Evolutionary conservation across 2,329 filamentous ascomycete genomes (phyloP), one percentile per base, ranked within the genome.

Genomic region (Harringtonia aguacate): DNA sequence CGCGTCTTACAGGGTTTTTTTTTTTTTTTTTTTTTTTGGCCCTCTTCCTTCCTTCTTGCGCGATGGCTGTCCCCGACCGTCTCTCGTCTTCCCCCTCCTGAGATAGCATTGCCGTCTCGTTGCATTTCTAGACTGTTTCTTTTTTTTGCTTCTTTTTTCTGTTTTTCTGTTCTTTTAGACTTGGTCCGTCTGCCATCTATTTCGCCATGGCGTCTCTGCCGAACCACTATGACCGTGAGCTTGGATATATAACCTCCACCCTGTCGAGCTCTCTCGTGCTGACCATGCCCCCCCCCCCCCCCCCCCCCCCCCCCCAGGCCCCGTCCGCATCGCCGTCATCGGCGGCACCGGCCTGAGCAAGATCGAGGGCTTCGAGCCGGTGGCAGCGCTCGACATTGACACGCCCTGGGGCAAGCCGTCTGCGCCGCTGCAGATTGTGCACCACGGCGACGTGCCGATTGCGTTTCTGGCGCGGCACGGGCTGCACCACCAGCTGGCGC

Each of bases 391-490:
- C 54, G 81, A 80, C 55, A 71, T 86, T 44, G 63, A 70, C 33
- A 98, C 92, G 10, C 92, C 92, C 28, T 98, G 92, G 92, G 92
- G 92, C 56, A 62, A 69, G 42, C 86, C 92, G 4, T 78, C 78
- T 12, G 72, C 77, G 21, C 76, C 78, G 20, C 90, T 98, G 66
- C 77, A 81, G 52, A 89, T 98, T 66, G 81, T 95, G 57, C 81
- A 89, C 62, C 90, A 95, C 73, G 75, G 79, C 51, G 84, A 84
- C 53, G 78, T 81, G 36, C 78, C 85, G 50, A 77, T 98, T 50
- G 92, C 92, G 45, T 98, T 98, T 72, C 78, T 98, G 54, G 87
- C 89, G 50, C 87, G 92, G 36, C 92, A 98, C 66, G 92, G 92
- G 52, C 61, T 79, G 13, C 73, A 92, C 75, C 92, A 98, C 69